Conservation (phyloP, 108 stramenopile species). For the Cyclotella kingstonii region DNA sequence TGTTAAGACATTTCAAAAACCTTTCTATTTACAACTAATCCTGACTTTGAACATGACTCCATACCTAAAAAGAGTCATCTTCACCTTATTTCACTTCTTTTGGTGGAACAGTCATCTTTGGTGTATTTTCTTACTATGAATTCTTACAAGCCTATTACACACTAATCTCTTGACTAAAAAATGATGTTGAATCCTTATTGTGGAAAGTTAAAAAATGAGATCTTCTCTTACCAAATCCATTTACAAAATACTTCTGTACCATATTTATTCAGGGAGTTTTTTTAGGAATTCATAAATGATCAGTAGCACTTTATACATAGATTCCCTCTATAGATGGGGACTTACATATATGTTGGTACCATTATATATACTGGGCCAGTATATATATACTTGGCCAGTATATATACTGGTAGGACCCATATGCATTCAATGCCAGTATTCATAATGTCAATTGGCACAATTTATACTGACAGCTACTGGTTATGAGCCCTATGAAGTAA, state of each 20-base stretch:
- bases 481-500: no score
- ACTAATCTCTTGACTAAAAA: conserved; percentile 54
- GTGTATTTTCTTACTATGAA: conserved; percentile 77
- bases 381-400: no score
- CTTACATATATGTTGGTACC: no score
- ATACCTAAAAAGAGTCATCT: conserved; percentile 7
- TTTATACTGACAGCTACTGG: no score
- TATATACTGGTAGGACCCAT: no score
- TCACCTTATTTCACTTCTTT: conserved; percentile 47
- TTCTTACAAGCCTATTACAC: conserved; percentile 56
- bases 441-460: no score
- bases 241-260: conserved; percentile 80
- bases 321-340: no score
- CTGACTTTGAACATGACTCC: conserved; percentile 50
- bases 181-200: conserved; percentile 78
- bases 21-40: conserved; percentile 62
- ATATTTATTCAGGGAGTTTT: conserved; percentile 35
- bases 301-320: no score
- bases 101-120: conserved; percentile 84
- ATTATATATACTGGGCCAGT: no score
- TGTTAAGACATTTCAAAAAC: no score
- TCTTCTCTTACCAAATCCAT: conserved; percentile 76
- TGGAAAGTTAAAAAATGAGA: conserved; percentile 84
- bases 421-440: no score
- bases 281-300: no score